A percentile compares a stretch with the other conserved stretches of the same genome.
phyloP scores from a whole-genome alignment of 257 asterid species.

The Eucommia ulmoides region DNA sequence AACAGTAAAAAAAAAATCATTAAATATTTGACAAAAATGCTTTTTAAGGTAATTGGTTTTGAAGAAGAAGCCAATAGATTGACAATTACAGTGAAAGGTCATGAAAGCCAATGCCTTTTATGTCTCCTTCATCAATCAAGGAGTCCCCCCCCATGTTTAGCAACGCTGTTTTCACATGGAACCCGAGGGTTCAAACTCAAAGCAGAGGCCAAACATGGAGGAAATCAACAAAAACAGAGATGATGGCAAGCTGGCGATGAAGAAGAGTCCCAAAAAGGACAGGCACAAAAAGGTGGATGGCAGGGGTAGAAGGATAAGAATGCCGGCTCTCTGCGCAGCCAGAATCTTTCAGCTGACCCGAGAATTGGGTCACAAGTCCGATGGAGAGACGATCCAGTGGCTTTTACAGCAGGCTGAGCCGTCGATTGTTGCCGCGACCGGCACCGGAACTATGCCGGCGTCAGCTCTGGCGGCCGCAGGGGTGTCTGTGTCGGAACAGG shows the following conservation, averaged over 20 bases:
- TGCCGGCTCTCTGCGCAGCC: conserved; percentile 65
- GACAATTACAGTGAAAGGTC: conserved; percentile 21
- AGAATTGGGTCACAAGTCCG: conserved; percentile 60
- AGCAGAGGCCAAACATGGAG: conserved; percentile 30
- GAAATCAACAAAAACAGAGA: conserved; percentile 25
- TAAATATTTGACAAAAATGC: no score
- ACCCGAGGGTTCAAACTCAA: conserved; percentile 11
- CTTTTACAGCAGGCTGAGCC: conserved; percentile 66
- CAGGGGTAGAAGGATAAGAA: conserved; percentile 54
- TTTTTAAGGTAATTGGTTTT: conserved; percentile 11
- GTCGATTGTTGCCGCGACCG: conserved; percentile 56
- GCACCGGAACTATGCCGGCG: conserved; percentile 69
- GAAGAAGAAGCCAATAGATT: conserved; percentile 14
- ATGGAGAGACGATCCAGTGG: conserved; percentile 73
- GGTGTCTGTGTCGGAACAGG: conserved; percentile 37
- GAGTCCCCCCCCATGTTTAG: conserved; percentile 10
- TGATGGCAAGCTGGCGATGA: conserved; percentile 29
- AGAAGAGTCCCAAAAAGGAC: conserved; percentile 48
- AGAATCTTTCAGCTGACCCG: conserved; percentile 54
- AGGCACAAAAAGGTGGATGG: conserved; percentile 70
- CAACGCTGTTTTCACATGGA: conserved; percentile 11
- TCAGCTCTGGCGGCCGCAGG: conserved; percentile 36
- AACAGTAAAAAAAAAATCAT: no score
- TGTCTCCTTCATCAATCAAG: conserved; percentile 24
- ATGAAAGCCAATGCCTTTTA: conserved; percentile 21